These are phyloP conservation scores for Thymus mandschuricus DNA, from an alignment of 257 asterid species.

Conservation along the genomic window DNA sequence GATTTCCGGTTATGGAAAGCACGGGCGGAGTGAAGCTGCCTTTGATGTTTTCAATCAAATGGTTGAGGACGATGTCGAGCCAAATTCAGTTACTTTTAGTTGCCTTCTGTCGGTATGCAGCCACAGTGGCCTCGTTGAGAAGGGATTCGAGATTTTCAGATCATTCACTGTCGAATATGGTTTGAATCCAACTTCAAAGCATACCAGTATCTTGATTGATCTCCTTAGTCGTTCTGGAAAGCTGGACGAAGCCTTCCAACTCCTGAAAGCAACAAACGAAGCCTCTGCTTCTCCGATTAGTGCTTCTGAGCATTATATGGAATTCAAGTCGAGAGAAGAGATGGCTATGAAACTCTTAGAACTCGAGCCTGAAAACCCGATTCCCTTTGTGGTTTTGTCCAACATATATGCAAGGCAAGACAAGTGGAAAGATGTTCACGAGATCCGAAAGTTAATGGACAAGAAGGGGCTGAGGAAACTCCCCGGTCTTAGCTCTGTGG, in stretches of 20 bases:
- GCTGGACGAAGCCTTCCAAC: slow-evolving; percentile 69
- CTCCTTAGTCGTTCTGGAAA: slow-evolving; percentile 79
- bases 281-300: slow-evolving; percentile 65
- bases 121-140: slow-evolving; percentile 61
- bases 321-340: slow-evolving; percentile 63
- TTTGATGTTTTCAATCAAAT: slow-evolving; percentile 59
- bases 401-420: slow-evolving; percentile 80
- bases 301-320: slow-evolving; percentile 61
- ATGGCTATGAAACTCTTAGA: slow-evolving; percentile 59
- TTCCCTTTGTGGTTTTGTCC: slow-evolving; percentile 77
- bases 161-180: slow-evolving; percentile 54
- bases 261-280: slow-evolving; percentile 54
- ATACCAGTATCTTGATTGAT: slow-evolving; percentile 61
- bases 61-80: slow-evolving; percentile 62
- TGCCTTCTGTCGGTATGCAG: slow-evolving; percentile 79
- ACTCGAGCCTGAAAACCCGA: slow-evolving; percentile 70
- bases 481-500: slow-evolving; percentile 63
- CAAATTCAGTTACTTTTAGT: slow-evolving; percentile 68
- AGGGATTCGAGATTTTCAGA: slow-evolving; percentile 64
- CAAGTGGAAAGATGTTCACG: slow-evolving; percentile 75
- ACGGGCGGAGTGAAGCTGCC: slow-evolving; percentile 68
- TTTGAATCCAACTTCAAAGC: slow-evolving; percentile 66
- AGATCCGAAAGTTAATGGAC: slow-evolving; percentile 57
- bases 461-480: slow-evolving; percentile 56
- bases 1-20: slow-evolving; percentile 86